Evolutionary conservation across 768 basidiomycete genomes (phyloP).

Genomic region (Pholiota conissans): DNA sequence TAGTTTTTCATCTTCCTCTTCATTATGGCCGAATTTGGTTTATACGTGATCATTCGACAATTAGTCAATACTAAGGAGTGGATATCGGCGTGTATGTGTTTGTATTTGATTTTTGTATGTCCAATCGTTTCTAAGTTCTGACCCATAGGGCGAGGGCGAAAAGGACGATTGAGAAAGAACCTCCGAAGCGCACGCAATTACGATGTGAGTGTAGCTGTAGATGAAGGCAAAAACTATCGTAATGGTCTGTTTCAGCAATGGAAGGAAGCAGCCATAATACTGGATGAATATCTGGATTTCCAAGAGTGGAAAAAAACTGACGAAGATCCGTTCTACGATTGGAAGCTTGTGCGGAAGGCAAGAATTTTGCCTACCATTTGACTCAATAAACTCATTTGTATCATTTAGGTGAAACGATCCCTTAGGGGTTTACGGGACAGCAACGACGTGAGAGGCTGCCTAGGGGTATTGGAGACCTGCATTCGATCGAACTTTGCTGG

Average conservation of each 20-base stretch:
- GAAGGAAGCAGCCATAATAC: conserved; percentile 73
- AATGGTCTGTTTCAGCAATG: conserved; percentile 61
- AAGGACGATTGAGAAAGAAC: conserved; percentile 73
- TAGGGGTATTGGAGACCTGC: conserved; percentile 90
- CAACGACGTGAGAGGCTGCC: conserved; percentile 80
- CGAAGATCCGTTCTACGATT: conserved; percentile 91
- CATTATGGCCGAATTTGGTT: conserved; percentile 80
- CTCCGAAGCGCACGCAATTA: conserved; percentile 77
- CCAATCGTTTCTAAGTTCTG: conserved; percentile 21
- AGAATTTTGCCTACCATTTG: not conserved
- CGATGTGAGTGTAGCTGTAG: conserved; percentile 42
- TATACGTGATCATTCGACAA: conserved; percentile 88
- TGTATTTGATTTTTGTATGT: not conserved
- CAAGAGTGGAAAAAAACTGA: conserved; percentile 89
- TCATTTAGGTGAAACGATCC: conserved; percentile 67
- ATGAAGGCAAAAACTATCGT: not conserved
- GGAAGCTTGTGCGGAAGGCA: conserved; percentile 80
- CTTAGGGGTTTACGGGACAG: conserved; percentile 68
- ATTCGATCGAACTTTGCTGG: conserved; percentile 93
- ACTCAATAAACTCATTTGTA: not conserved
- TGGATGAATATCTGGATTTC: conserved; percentile 85
- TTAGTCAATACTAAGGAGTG: conserved; percentile 95
- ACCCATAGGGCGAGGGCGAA: conserved; percentile 78
- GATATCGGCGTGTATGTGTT: conserved; percentile 74
- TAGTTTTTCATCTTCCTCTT: conserved; percentile 83